Base-by-base conservation (phyloP, 129 eudicot species). In the Glebionis coronaria region DNA sequence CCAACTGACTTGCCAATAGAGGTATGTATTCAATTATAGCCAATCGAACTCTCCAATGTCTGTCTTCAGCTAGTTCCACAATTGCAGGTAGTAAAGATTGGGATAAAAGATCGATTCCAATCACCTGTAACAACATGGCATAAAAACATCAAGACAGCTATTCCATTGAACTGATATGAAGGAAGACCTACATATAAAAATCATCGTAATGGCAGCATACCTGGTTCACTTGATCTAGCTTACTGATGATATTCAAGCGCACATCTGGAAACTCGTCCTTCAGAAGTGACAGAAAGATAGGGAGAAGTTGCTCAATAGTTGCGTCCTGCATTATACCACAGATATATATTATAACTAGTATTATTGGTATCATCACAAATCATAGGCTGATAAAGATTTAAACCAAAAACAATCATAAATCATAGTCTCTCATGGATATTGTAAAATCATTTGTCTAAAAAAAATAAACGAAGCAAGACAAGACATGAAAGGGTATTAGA, bases 251-350 rank as follows among this genome's bases (percentile, higher is more conserved):
- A 69, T 94, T 94, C 66, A 94, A 90, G 35, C 99, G 99, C 21
- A 94, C 99, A 60, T 94, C 99, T 56, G 99, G 99, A 69, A 94
- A 94, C 78, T 94, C 99, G 64, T 94, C 99, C 71, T 94, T 94
- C 21, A 94, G 61, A 61, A 94, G 97, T 50, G 97, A 90, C 10
- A 94, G 94, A 67, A 94, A 94, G 65, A 94, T 89, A 15, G 99
- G 99, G 73, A 94, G 94, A 79, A 94, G 99, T 52, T 94, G 97
- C 71, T 94, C 97, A 44, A 94, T 90, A 59, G 99, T 94, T 35
- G 99, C 97, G 19, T 89, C 99, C 99, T 94, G 95, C 82, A 88
- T 55, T 46, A 21, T 61, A 42, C 38, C 56, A 23, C 55, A 38
- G 23, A 14, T 44, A 7, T 1, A 3, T 44, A 56, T 19, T 15